Conservation (phyloP, 768 basidiomycete species). For the Rhizopogon rudus region DNA sequence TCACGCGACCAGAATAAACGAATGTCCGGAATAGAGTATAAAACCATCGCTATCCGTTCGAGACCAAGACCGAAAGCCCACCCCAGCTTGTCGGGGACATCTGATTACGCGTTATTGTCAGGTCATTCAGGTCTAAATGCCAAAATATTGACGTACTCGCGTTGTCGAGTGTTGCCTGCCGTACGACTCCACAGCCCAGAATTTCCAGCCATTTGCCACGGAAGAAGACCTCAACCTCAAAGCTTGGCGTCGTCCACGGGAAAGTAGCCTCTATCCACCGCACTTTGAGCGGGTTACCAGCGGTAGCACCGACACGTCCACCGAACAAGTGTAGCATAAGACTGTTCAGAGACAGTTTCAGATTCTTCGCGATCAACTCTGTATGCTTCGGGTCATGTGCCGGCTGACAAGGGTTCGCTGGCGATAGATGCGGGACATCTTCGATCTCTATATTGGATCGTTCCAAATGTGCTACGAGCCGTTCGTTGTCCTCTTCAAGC, state of each 20-base stretch:
- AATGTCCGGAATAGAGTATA: constrained; percentile 96
- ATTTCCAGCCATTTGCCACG: constrained; percentile 97
- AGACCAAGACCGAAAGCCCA: constrained; percentile 99
- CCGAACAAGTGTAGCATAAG: constrained; percentile 83
- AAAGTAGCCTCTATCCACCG: constrained; percentile 99
- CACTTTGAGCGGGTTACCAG: constrained; percentile 72
- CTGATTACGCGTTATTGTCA: constrained; percentile 32
- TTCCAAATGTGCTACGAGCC: constrained; percentile 54
- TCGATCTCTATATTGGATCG: constrained; percentile 79
- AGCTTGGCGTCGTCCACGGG: constrained; percentile 97
- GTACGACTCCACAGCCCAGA: constrained; percentile 87
- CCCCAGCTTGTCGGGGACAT: constrained; percentile 76
- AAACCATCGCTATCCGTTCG: constrained; percentile 96
- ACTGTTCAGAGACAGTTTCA: constrained; percentile 87
- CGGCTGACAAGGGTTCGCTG: constrained; percentile 76
- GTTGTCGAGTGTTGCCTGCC: constrained; percentile 82
- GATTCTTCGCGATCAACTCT: constrained; percentile 70
- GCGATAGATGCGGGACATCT: constrained; percentile 71
- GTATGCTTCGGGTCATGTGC: constrained; percentile 72
- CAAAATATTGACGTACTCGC: constrained; percentile 55
- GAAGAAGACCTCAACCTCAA: constrained; percentile 97
- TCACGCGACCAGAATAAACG: constrained; percentile 96
- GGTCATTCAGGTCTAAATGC: neutral
- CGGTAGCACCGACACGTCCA: constrained; percentile 40
- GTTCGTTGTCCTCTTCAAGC: constrained; percentile 67